phyloP scores from a whole-genome alignment of 495 filamentous ascomycete species.

The Pyrenula aspistea region DNA sequence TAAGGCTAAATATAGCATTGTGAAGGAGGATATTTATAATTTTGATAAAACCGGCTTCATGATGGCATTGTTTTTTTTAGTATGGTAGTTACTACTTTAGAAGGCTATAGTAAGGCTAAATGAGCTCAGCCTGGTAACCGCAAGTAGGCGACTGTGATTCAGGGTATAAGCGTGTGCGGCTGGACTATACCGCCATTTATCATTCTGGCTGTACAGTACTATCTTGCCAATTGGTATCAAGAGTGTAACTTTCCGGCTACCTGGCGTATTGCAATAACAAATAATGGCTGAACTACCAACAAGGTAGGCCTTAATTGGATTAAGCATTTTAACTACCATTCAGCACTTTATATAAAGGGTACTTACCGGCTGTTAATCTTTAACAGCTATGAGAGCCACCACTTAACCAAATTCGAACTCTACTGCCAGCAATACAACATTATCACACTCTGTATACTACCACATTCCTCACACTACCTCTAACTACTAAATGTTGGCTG shows the following conservation, averaged over 20 bases:
- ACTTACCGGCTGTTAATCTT: slow-evolving; percentile 14
- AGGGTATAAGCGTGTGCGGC: no score
- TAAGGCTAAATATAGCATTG: no score
- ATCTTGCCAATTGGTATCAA: no score
- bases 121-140: slow-evolving; percentile 23
- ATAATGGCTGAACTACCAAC: slow-evolving; percentile 22
- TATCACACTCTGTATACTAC: no score
- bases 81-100: slow-evolving; percentile 18
- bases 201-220: no score
- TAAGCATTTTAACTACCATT: slow-evolving; percentile 5
- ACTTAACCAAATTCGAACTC: slow-evolving; percentile 11
- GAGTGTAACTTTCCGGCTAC: slow-evolving; percentile 12
- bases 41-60: no score
- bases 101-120: slow-evolving; percentile 9
- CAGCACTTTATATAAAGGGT: slow-evolving; percentile 1
- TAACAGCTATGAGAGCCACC: slow-evolving; percentile 18
- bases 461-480: slow-evolving; percentile 13
- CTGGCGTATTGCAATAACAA: slow-evolving; percentile 15
- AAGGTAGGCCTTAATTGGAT: slow-evolving; percentile 9
- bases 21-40: no score
- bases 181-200: no score
- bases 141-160: slow-evolving; percentile 26
- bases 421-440: slow-evolving; percentile 14
- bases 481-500: slow-evolving; percentile 15
- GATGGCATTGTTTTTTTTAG: slow-evolving; percentile 20